Percentiles rank a stretch among this genome's conserved stretches.
Evolutionary conservation across 1,139 yeast genomes (phyloP).

Genomic region (Candida pseudocylindracea): DNA sequence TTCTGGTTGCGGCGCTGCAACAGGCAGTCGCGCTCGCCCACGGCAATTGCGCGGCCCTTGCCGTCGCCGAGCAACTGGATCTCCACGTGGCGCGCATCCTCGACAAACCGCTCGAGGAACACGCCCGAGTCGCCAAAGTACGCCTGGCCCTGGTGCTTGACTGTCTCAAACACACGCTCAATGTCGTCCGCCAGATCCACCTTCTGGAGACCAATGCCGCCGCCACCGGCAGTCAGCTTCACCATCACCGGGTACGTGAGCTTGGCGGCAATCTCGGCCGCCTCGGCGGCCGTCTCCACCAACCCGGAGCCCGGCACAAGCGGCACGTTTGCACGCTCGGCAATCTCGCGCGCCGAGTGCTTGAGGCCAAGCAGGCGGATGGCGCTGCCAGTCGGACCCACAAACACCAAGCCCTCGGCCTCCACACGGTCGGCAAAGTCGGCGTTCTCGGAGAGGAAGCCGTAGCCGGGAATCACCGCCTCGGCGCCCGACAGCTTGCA

Average conservation of each 20-base stretch:
- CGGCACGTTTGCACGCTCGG: constrained; percentile 74
- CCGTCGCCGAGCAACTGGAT: constrained; percentile 96
- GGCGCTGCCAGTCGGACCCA: constrained; percentile 89
- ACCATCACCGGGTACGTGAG: constrained; percentile 88
- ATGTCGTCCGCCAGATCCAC: constrained; percentile 69
- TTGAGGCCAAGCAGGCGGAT: constrained; percentile 79
- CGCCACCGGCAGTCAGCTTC: constrained; percentile 97
- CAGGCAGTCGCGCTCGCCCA: constrained; percentile 96
- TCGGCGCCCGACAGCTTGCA: constrained; percentile 70
- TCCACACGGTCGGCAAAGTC: constrained; percentile 81
- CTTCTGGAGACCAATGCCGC: constrained; percentile 92
- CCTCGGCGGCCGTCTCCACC: constrained; percentile 48
- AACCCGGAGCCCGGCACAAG: constrained; percentile 88
- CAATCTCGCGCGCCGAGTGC: constrained; percentile 91
- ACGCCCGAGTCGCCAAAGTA: constrained; percentile 94
- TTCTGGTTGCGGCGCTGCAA: constrained; percentile 94
- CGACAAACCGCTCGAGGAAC: constrained; percentile 82
- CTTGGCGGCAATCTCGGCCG: constrained; percentile 50
- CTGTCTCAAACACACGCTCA: constrained; percentile 68
- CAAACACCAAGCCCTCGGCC: constrained; percentile 67
- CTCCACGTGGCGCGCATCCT: constrained; percentile 88
- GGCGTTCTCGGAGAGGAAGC: constrained; percentile 90
- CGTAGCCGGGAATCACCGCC: constrained; percentile 94
- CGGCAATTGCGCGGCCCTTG: constrained; percentile 68
- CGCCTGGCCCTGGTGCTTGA: constrained; percentile 79